Percentiles rank a stretch among this genome's conserved stretches.
phyloP scores from a whole-genome alignment of 139 green algal genomes.

The Ettlia oleoabundans region DNA sequence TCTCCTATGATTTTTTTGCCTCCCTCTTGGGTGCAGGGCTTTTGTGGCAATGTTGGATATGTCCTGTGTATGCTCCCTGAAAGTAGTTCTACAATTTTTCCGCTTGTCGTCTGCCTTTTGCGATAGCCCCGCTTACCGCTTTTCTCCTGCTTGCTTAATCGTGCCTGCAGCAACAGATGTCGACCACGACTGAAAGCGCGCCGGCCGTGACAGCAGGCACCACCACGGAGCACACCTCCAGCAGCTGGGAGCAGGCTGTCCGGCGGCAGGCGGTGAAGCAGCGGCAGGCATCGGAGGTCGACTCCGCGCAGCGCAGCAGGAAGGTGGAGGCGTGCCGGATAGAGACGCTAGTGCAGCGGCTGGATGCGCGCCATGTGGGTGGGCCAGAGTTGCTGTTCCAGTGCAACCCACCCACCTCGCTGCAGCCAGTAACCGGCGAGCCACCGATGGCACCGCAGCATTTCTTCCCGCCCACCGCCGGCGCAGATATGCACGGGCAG shows the following conservation, averaged over 20 bases:
- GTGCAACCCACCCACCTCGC: neutral
- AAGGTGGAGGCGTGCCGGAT: conserved; percentile 18
- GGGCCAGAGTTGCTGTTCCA: conserved; percentile 22
- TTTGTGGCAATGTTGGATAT: no score
- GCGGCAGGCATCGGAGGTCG: conserved; percentile 1
- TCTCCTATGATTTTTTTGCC: no score
- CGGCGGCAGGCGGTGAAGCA: conserved; percentile 20
- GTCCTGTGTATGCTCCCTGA: no score
- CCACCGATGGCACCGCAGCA: neutral
- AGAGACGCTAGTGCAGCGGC: conserved; percentile 2
- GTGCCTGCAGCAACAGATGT: conserved; percentile 34
- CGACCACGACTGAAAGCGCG: conserved; percentile 38
- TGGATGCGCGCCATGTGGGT: conserved; percentile 3
- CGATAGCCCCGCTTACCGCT: neutral
- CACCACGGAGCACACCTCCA: conserved; percentile 27
- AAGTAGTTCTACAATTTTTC: neutral
- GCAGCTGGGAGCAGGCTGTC: conserved; percentile 25
- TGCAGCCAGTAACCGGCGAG: neutral
- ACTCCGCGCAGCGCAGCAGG: conserved; percentile 6
- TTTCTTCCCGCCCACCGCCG: neutral
- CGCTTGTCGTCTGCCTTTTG: neutral
- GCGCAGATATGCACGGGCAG: neutral
- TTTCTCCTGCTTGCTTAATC: no score
- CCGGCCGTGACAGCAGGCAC: conserved; percentile 14
- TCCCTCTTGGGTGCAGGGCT: no score